A percentile compares a stretch with the other conserved stretches of the same genome.
Conservation (phyloP, 2,329 filamentous ascomycete genomes). For the Allantophomopsis cytisporea region DNA sequence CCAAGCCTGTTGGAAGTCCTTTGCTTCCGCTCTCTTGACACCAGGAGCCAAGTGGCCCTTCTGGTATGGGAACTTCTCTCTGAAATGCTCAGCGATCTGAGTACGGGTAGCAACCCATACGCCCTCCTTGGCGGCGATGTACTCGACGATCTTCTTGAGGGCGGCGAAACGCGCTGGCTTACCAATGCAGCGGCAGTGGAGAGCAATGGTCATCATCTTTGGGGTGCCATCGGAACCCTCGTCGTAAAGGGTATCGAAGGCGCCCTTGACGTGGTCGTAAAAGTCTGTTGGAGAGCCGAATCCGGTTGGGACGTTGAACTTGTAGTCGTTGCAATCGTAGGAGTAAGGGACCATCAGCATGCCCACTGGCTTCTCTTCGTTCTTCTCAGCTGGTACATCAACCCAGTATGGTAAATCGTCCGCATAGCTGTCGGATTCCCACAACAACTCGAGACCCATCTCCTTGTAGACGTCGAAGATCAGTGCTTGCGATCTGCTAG, state of each 20-base stretch:
- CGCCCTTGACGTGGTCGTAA: slow-evolving; percentile 28
- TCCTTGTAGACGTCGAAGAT: slow-evolving; percentile 34
- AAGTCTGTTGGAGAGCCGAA: slow-evolving; percentile 7
- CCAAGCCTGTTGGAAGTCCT: slow-evolving; percentile 9
- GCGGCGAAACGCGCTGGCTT: slow-evolving; percentile 32
- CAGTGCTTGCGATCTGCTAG: slow-evolving; percentile 26
- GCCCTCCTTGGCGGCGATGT: slow-evolving; percentile 29
- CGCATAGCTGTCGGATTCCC: slow-evolving; percentile 33
- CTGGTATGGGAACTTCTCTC: slow-evolving; percentile 31
- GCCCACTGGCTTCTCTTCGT: slow-evolving; percentile 24
- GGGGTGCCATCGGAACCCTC: slow-evolving; percentile 8
- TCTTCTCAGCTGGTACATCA: slow-evolving; percentile 32
- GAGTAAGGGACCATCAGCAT: slow-evolving; percentile 36
- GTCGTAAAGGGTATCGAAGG: slow-evolving; percentile 38
- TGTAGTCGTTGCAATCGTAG: slow-evolving; percentile 17
- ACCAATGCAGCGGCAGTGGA: slow-evolving; percentile 36
- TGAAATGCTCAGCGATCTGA: slow-evolving; percentile 35
- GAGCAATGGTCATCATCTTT: slow-evolving; percentile 42
- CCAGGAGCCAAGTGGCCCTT: slow-evolving; percentile 15
- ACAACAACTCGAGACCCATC: slow-evolving; percentile 33
- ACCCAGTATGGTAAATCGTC: slow-evolving; percentile 42
- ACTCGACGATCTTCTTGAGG: slow-evolving; percentile 35
- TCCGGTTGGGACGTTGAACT: slow-evolving; percentile 12
- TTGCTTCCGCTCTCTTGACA: slow-evolving; percentile 10
- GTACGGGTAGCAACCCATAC: slow-evolving; percentile 38